A percentile compares a stretch with the other conserved stretches of the same genome.
phyloP scores from a whole-genome alignment of 177 flowering plant species.

The Tripterygium wilfordii region DNA sequence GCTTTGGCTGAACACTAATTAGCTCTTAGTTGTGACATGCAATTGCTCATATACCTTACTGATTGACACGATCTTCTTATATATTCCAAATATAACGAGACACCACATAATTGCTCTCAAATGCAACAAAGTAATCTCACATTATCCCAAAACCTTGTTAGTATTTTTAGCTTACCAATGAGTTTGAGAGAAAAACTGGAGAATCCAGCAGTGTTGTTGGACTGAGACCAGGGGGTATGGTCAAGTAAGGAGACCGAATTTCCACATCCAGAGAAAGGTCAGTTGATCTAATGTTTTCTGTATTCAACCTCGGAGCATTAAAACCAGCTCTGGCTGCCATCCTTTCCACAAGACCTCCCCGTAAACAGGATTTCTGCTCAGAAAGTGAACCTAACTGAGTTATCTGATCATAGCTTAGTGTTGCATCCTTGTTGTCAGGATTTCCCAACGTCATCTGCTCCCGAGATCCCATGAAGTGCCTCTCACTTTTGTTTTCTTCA shows the following conservation, averaged over 20 bases:
- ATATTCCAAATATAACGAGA: no score
- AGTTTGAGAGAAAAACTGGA: slow-evolving; percentile 81
- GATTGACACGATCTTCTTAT: no score
- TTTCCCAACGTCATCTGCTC: slow-evolving; percentile 9
- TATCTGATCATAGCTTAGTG: slow-evolving; percentile 13
- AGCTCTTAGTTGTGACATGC: no score
- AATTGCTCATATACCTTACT: no score
- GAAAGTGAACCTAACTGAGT: slow-evolving; percentile 14
- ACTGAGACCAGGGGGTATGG: slow-evolving; percentile 84
- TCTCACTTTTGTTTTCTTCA: slow-evolving; percentile 20
- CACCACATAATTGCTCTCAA: no score
- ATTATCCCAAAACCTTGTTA: not conserved
- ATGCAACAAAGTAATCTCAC: no score
- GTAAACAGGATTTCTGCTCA: slow-evolving; percentile 30
- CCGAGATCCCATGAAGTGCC: slow-evolving; percentile 15
- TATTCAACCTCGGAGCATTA: slow-evolving; percentile 68
- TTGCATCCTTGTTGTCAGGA: slow-evolving; percentile 12
- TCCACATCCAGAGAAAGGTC: slow-evolving; percentile 38
- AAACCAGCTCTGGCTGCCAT: slow-evolving; percentile 88
- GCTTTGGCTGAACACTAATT: no score
- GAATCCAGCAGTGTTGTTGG: slow-evolving; percentile 85
- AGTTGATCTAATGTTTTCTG: slow-evolving; percentile 50
- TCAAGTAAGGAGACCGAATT: slow-evolving; percentile 60
- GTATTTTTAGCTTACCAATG: slow-evolving; percentile 48
- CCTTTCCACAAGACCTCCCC: slow-evolving; percentile 65